phyloP scores from a whole-genome alignment of 441 rosid genomes.

The Gossypium trilobum region DNA sequence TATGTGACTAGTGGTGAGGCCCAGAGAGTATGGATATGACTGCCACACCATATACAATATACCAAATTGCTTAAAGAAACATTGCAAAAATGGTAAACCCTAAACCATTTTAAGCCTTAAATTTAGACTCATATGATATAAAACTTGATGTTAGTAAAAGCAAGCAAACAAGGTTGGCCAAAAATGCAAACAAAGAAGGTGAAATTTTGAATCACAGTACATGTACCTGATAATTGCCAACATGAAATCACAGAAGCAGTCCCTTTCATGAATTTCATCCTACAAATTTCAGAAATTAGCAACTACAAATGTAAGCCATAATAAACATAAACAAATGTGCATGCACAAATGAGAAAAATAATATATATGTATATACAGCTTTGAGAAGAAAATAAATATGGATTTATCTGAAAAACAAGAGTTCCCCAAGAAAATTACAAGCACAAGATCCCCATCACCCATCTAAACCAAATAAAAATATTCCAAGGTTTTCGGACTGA shows the following conservation, averaged over 20 bases:
- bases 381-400: slow-evolving; percentile 1
- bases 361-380: neutral
- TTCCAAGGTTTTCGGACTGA: neutral
- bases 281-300: slow-evolving; percentile 29
- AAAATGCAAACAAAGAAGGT: slow-evolving; percentile 3
- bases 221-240: slow-evolving; percentile 77
- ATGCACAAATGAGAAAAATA: neutral
- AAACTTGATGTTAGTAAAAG: neutral
- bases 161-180: neutral
- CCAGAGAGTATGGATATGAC: slow-evolving; percentile 4
- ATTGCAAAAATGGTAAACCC: neutral
- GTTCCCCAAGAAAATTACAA: neutral
- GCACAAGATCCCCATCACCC: neutral
- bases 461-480: neutral
- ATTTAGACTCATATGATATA: slow-evolving; percentile 2
- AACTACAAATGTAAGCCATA: slow-evolving; percentile 7
- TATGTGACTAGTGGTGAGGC: neutral
- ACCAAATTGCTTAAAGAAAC: slow-evolving; percentile 17
- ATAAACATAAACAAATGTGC: neutral
- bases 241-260: slow-evolving; percentile 85
- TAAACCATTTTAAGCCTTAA: neutral
- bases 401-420: neutral
- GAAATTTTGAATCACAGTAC: slow-evolving; percentile 10
- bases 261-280: slow-evolving; percentile 99
- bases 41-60: neutral